A percentile compares a stretch with the other conserved stretches of the same genome.
These are phyloP conservation scores for Pholiota adiposa DNA, from an alignment of 1,284 basidiomycete species.

Conservation along the genomic window DNA sequence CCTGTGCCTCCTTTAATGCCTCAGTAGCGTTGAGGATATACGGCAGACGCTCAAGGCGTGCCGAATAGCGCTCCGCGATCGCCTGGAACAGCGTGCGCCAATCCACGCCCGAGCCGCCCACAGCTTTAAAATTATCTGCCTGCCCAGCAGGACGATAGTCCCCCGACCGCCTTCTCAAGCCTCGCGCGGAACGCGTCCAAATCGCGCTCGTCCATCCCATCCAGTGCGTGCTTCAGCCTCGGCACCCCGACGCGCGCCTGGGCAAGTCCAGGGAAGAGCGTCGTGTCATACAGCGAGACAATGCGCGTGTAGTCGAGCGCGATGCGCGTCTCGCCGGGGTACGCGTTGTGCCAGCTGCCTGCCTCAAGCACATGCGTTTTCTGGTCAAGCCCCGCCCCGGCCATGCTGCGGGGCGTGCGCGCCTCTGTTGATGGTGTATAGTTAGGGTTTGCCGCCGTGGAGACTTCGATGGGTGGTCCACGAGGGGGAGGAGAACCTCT, in stretches of 20 bases:
- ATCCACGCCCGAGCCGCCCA: slow-evolving; percentile 35
- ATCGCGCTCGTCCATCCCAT: slow-evolving; percentile 28
- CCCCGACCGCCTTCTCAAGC: slow-evolving; percentile 18
- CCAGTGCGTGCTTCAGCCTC: slow-evolving; percentile 39
- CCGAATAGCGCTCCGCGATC: slow-evolving; percentile 45
- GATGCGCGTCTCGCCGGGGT: slow-evolving; percentile 49
- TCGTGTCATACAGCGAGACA: slow-evolving; percentile 48
- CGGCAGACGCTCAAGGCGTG: slow-evolving; percentile 44
- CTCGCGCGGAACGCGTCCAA: slow-evolving; percentile 16
- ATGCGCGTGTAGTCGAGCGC: slow-evolving; percentile 41
- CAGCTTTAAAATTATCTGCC: neutral
- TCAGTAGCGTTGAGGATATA: slow-evolving; percentile 36
- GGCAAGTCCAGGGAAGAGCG: slow-evolving; percentile 40
- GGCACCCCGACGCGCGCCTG: slow-evolving; percentile 29
- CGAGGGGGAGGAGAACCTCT: too few relatives aligned
- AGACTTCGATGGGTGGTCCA: too few relatives aligned
- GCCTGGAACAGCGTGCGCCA: slow-evolving; percentile 46
- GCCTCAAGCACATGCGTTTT: slow-evolving; percentile 30
- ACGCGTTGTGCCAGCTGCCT: slow-evolving; percentile 46
- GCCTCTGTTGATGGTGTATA: too few relatives aligned
- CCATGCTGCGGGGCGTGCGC: too few relatives aligned
- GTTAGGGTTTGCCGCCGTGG: too few relatives aligned
- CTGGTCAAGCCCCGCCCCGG: too few relatives aligned
- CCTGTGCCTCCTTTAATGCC: neutral
- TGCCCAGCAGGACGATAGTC: too few relatives aligned